Base-by-base conservation (phyloP, 2,329 filamentous ascomycete species). In the Colletotrichum falcatum region DNA sequence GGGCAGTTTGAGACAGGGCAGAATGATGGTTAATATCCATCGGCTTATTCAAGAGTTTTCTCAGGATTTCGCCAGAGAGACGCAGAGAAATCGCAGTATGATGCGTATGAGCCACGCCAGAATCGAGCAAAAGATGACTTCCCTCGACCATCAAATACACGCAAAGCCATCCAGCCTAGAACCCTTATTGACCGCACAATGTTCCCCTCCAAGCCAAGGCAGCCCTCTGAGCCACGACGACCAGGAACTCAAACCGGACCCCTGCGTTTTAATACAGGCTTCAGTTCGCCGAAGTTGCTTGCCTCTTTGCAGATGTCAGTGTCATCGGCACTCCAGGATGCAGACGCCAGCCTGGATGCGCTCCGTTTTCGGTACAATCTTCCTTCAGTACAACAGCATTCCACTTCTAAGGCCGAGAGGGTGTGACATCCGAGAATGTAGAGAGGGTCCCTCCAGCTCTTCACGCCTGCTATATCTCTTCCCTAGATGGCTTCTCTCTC, bases 261-360 rank as follows among this genome's bases (percentile, higher is more conserved):
- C 30, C 14, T 42, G 35, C 5, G 1, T 58, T 28, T 28, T 16
- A 9, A 18, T 44, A 2, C 51, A 49, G 16, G 51, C 42, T 5
- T 42, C 33, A 18, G 18, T 64, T 5, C 39, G 39, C 14, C 33
- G 53, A 39, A 28, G 18, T 26, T 67, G 51, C 9, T 37, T 44
- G 14, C 33, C 33, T 7, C 55, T 37, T 33, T 64, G 60, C 51
- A 67, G 54, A 37, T 67, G 65, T n/a, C 65, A 64, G 28, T 67
- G 65, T 14, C 65, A 67, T 58, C 33, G 14, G 4, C 33, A 28
- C 18, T 58, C 42, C 12, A 28, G 30, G 16, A 9, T 64, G 14
- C 51, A 55, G 37, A 58, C 51, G 26, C 60, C 65, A 20, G 44
- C 39, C 8, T 67, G 65, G 60, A 39, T 64, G 23, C 39, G 23